phyloP scores from a whole-genome alignment of 2,329 filamentous ascomycete species.

The Aspergillus ruber region DNA sequence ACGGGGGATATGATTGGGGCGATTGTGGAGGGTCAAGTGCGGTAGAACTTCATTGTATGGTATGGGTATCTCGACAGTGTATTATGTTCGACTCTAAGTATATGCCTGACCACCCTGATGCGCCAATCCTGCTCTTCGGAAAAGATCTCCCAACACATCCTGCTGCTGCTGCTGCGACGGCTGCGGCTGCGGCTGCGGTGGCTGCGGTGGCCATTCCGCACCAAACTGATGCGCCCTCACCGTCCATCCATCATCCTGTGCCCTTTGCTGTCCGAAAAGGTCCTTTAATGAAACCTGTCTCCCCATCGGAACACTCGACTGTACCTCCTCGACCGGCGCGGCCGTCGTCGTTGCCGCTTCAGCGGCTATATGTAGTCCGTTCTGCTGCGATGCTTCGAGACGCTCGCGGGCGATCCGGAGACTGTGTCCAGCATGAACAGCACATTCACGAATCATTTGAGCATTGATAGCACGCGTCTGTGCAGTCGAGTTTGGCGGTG shows the following conservation, averaged over 20 bases:
- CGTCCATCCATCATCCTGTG: constrained; percentile 47
- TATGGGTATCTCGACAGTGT: constrained; percentile 17
- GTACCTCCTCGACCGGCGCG: constrained; percentile 31
- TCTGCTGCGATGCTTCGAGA: constrained; percentile 29
- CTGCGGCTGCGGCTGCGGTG: constrained; percentile 11
- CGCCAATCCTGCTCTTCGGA: constrained; percentile 37
- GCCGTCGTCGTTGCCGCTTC: constrained; percentile 21
- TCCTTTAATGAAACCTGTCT: constrained; percentile 49
- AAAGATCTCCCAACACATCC: constrained; percentile 38
- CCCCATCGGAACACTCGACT: constrained; percentile 44
- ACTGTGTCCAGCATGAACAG: constrained; percentile 46
- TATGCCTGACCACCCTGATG: constrained; percentile 18
- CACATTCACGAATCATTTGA: constrained; percentile 50
- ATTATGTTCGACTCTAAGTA: constrained; percentile 3
- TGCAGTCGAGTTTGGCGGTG: constrained; percentile 48
- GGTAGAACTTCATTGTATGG: neutral
- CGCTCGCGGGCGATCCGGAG: constrained; percentile 39
- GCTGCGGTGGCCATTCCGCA: constrained; percentile 11
- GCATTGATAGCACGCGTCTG: constrained; percentile 47
- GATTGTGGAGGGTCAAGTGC: constrained; percentile 20
- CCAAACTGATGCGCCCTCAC: constrained; percentile 40
- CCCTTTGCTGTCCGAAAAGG: constrained; percentile 50
- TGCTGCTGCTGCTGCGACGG: constrained; percentile 14
- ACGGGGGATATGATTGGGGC: constrained; percentile 44
- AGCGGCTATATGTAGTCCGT: constrained; percentile 26